These are phyloP conservation scores for Ceratocystis eucalypticola DNA, from an alignment of 2,329 filamentous ascomycete species.

Conservation along the genomic window DNA sequence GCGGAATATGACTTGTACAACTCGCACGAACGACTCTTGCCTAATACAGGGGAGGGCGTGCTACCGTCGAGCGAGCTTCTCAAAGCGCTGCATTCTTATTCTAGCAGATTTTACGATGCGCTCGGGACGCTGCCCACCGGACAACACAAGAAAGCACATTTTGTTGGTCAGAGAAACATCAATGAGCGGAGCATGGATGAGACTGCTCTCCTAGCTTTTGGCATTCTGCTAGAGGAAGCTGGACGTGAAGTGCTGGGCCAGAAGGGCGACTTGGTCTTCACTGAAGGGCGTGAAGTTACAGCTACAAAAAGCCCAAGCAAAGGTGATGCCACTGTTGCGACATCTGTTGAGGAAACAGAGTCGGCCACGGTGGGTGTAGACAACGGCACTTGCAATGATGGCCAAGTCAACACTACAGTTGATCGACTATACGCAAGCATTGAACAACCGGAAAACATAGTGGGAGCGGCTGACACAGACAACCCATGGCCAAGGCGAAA, in stretches of 20 bases:
- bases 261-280: constrained; percentile 57
- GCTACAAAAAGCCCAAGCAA: not conserved
- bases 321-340: not conserved
- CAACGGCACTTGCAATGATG: not conserved
- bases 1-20: constrained; percentile 60
- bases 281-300: constrained; percentile 37
- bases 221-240: constrained; percentile 61
- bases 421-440: not conserved
- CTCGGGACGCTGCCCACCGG: constrained; percentile 23
- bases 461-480: not conserved
- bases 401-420: not conserved
- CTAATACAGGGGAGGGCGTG: constrained; percentile 30
- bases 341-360: not conserved
- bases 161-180: constrained; percentile 25
- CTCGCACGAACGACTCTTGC: constrained; percentile 44
- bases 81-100: constrained; percentile 54
- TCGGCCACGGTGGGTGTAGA: not conserved
- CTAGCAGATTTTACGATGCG: constrained; percentile 50
- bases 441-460: not conserved
- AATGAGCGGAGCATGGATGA: constrained; percentile 58
- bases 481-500: not conserved
- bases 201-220: constrained; percentile 61
- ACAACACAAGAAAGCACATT: constrained; percentile 15
- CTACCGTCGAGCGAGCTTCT: constrained; percentile 58
- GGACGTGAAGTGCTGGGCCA: constrained; percentile 46